Evolutionary conservation across 306 rosid species (phyloP), one percentile per base, ranked within the genome.

Genomic region (Potentilla sterilis): DNA sequence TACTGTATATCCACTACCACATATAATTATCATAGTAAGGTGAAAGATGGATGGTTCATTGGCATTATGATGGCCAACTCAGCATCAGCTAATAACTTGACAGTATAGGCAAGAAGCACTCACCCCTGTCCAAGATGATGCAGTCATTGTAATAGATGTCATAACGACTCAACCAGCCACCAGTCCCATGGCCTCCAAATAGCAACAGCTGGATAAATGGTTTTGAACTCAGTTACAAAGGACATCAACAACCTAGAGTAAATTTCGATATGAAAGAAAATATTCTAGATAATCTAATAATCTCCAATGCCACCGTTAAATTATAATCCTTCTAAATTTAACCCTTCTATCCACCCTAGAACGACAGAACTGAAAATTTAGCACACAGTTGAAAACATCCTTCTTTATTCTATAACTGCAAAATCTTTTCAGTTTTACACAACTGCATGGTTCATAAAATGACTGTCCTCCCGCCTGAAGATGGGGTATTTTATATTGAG

Each of bases 131-230:
- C 76, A 95, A 88, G 74, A 95, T 69, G 79, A 83, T 80, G 82
- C 97, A 87, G 80, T 95, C 97, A 73, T 92, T 90, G 85, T 90
- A 85, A 77, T 95, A 95, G 80, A 95, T 88, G 77, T 95, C 98
- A 77, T 95, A 95, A 74, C 98, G 97, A 84, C 98, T 95, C 85
- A 95, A 88, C 98, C 97, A 92, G 79, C 98, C 98, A 83, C 98
- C 98, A 49, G 97, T 95, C 58, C 98, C 98, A 81, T 95, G 98
- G 70, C 98, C 98, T 65, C 98, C 98, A 92, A 92, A 95, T 85
- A 95, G 83, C 78, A 95, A 79, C 65, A 95, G 87, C 98, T 95
- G 85, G 81, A 86, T 76, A 76, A 38, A 77, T 63, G 73, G n/a
- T 19, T 59, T 72, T 67, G 32, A 52, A 35, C 44, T 69, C 40